These are phyloP conservation scores for Wickerhamomyces sydowiorum DNA, from an alignment of 805 yeast genomes.

Conservation along the genomic window DNA sequence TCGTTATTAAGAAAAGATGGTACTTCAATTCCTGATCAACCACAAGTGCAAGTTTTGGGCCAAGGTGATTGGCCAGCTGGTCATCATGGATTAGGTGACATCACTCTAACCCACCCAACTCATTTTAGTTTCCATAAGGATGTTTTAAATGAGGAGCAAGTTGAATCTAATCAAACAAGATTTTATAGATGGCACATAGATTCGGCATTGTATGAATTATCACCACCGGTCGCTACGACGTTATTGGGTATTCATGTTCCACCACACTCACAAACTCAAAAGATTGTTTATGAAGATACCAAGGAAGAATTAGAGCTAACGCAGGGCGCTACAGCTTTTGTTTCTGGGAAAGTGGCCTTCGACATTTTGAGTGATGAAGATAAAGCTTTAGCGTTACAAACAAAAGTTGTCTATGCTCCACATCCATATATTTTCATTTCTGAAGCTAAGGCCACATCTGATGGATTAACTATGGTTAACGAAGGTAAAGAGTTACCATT, in stretches of 20 bases:
- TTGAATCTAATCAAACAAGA: constrained; percentile 59
- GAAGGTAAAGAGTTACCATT: constrained; percentile 69
- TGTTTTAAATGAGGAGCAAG: constrained; percentile 57
- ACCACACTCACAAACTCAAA: constrained; percentile 54
- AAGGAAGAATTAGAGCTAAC: constrained; percentile 60
- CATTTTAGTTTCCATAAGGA: constrained; percentile 76
- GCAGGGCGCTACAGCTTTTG: constrained; percentile 88
- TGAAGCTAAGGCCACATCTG: constrained; percentile 74
- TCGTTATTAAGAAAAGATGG: constrained; percentile 80
- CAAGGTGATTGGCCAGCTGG: constrained; percentile 69
- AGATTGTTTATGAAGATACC: constrained; percentile 59
- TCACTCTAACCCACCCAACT: constrained; percentile 73
- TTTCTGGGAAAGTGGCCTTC: constrained; percentile 78
- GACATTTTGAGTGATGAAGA: constrained; percentile 62
- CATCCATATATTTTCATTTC: constrained; percentile 87
- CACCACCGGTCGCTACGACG: constrained; percentile 86
- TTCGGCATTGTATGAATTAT: constrained; percentile 77
- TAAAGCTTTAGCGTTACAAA: constrained; percentile 64
- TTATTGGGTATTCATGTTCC: constrained; percentile 81
- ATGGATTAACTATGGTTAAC: constrained; percentile 80
- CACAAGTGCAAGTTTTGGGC: constrained; percentile 88
- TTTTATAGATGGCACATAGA: constrained; percentile 95
- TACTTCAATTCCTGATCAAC: constrained; percentile 69
- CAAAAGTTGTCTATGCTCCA: constrained; percentile 87
- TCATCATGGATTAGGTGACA: constrained; percentile 46